phyloP scores from a whole-genome alignment of 306 rosid species.

The Comarum palustre region DNA sequence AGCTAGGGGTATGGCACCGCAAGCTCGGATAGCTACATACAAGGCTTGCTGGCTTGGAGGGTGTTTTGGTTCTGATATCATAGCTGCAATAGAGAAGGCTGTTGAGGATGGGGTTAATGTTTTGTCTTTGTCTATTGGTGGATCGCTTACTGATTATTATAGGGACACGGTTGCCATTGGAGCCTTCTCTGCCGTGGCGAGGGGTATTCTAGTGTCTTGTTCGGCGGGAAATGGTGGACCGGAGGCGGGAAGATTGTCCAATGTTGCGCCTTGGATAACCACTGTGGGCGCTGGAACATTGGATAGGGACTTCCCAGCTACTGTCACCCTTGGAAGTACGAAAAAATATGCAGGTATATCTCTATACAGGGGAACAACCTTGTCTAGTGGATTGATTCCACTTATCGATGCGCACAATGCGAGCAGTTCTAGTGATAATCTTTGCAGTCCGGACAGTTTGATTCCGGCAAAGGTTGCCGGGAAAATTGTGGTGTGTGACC shows the following conservation, averaged over 20 bases:
- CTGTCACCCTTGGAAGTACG: constrained; percentile 58
- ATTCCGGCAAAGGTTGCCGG: constrained; percentile 55
- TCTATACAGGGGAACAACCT: constrained; percentile 52
- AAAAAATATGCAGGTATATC: constrained; percentile 59
- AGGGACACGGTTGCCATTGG: constrained; percentile 66
- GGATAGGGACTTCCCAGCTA: constrained; percentile 83
- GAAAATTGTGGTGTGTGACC: constrained; percentile 79
- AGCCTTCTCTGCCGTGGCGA: constrained; percentile 62
- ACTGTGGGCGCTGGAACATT: constrained; percentile 90
- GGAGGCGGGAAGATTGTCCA: constrained; percentile 33
- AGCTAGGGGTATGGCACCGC: constrained; percentile 83
- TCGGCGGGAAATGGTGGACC: constrained; percentile 93
- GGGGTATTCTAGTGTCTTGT: constrained; percentile 65
- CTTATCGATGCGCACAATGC: constrained; percentile 55
- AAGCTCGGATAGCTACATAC: constrained; percentile 73
- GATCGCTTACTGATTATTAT: constrained; percentile 40
- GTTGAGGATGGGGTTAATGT: constrained; percentile 70
- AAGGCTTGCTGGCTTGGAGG: constrained; percentile 81
- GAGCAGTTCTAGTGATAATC: constrained; percentile 40
- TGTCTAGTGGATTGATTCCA: constrained; percentile 46
- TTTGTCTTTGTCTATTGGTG: constrained; percentile 83
- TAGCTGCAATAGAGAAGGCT: constrained; percentile 81
- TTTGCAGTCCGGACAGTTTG: constrained; percentile 49
- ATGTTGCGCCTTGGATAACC: constrained; percentile 83
- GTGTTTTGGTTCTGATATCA: constrained; percentile 61